Conservation (phyloP, 495 filamentous ascomycete genomes). For the Penicillium simplicissimum region DNA sequence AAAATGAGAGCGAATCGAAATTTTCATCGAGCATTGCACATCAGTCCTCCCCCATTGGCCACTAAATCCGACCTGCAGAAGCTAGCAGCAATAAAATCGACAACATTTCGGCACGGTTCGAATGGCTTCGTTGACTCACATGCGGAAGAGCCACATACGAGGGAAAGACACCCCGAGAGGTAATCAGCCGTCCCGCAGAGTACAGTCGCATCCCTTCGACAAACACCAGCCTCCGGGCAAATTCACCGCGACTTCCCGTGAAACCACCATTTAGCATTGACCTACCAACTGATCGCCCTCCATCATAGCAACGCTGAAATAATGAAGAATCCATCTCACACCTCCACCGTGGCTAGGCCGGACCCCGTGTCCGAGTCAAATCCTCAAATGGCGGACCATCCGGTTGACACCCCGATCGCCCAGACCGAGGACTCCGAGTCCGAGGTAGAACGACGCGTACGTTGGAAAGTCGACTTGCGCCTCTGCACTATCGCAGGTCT, state of each 20-base stretch:
- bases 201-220: neutral
- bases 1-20: neutral
- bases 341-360: neutral
- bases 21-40: neutral
- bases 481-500: conserved; percentile 75
- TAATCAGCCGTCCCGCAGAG: no score
- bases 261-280: neutral
- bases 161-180: neutral
- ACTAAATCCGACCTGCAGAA: neutral
- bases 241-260: neutral
- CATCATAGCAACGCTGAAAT: no score
- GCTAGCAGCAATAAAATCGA: neutral
- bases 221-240: neutral
- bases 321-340: neutral
- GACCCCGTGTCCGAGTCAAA: neutral
- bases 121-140: neutral
- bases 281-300: neutral
- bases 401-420: neutral
- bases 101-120: neutral
- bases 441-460: conserved; percentile 44
- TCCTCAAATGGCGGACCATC: neutral
- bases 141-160: neutral
- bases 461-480: conserved; percentile 69
- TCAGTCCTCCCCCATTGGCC: neutral
- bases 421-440: conserved; percentile 14